Base-by-base conservation (phyloP, 768 basidiomycete genomes). In the Lactifluus volemus region DNA sequence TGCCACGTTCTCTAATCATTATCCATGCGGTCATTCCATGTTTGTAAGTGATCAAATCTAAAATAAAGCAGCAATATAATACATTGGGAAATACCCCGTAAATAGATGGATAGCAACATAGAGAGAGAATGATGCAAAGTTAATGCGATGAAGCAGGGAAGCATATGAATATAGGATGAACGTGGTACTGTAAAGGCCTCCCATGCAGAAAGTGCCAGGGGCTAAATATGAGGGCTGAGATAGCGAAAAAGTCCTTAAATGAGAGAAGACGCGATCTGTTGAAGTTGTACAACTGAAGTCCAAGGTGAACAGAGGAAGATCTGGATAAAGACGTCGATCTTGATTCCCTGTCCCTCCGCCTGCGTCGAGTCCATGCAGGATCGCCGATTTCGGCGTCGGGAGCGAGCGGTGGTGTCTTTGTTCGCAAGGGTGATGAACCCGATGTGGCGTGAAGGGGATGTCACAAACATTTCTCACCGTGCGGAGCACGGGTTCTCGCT, bases 271-370 rank as follows among this genome's bases (percentile, higher is more conserved):
- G 60, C 52, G 11, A 65, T 55, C 30, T 66, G 65, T 42, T 85
- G 81, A 60, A 86, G 73, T 65, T 84, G 83, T 44, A 79, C 72
- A 63, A 85, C 76, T 58, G 79, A 80, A 55, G 79, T 74, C 83
- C 84, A 86, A 14, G 83, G 84, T 42, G 79, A 69, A 60, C 81
- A 78, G 69, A 82, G 76, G 67, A 82, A 78, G 25, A 25, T 25
- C 25, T 25, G 25, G 25, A 25, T 25, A 25, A 25, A 25, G 25
- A 25, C 25, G n/a, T n/a, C n/a, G n/a, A n/a, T n/a, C n/a, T n/a
- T n/a, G n/a, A 25, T 25, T 25, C 25, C 25, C 25, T 2, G 25
- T 25, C 25, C 25, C 25, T 25, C 25, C 25, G 25, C 25, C 25
- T 25, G 25, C 25, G 25, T 25, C n/a, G n/a, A n/a, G n/a, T n/a